phyloP scores from a whole-genome alignment of 2,329 filamentous ascomycete species.

The Sporothrix pallida region DNA sequence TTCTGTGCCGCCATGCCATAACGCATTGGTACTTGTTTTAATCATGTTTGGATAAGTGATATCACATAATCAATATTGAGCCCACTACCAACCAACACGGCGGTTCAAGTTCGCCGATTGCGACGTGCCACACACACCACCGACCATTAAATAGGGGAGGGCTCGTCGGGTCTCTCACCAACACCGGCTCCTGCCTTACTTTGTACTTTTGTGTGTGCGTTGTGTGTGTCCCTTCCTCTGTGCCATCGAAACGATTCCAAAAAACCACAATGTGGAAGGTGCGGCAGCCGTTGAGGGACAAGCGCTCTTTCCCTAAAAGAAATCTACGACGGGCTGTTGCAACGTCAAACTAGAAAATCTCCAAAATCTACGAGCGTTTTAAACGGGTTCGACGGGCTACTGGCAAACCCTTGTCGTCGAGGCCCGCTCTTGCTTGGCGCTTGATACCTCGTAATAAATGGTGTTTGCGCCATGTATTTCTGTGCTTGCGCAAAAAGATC shows the following conservation, averaged over 20 bases:
- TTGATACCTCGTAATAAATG: neutral
- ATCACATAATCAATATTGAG: neutral
- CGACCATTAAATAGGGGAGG: neutral
- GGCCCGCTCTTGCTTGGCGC: neutral
- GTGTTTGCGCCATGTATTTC: neutral
- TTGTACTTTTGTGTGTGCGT: too few relatives aligned
- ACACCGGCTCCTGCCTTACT: neutral
- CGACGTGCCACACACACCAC: constrained; percentile 8
- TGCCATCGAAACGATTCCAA: too few relatives aligned
- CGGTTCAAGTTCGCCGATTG: neutral
- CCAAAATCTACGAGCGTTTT: constrained; percentile 13
- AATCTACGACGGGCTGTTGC: neutral
- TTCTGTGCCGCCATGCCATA: neutral
- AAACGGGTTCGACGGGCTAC: neutral
- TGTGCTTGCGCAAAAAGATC: neutral
- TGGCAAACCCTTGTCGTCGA: neutral
- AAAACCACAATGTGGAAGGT: neutral
- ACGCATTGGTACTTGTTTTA: neutral
- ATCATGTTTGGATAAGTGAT: neutral
- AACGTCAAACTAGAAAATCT: neutral
- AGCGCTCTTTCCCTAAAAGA: neutral
- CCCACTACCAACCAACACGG: constrained; percentile 1
- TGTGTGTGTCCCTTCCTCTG: too few relatives aligned
- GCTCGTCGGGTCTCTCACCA: neutral
- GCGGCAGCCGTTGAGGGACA: neutral